Base-by-base conservation (phyloP, 352 stramenopile genomes). In the Pythium angustatum region DNA sequence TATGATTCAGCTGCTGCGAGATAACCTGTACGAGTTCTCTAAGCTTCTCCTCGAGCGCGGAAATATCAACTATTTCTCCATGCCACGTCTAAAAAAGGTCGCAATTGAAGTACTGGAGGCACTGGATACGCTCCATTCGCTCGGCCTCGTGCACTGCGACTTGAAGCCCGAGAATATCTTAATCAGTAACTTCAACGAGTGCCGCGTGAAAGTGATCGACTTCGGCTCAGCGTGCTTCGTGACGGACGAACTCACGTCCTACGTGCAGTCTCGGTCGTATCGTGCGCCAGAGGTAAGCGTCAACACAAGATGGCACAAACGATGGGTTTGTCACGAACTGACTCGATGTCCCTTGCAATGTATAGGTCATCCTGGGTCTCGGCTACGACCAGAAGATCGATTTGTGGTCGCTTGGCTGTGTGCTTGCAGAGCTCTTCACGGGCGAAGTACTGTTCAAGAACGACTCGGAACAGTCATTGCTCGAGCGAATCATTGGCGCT, bases 111-210 rank as follows among this genome's bases (percentile, higher is more conserved):
- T 99, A 19, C 83, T 99, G 3, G 76, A 94, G 56, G 92, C 85
- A 7, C 76, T 98, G 21, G 70, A 84, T 15, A 91, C 91, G 15
- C 71, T 98, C 15, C 81, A 96, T 38, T 83, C 96, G 12, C 74
- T 99, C 21, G 84, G 86, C 50, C 79, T 99, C 50, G 94, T 99
- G 12, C 97, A 99, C 75, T 99, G 97, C 73, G 97, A 99, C 77
- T 82, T 99, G 40, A 99, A 99, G 74, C 97, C 97, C 1, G 97
- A 99, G 72, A 99, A 99, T 78, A 98, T 99, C 62, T 68, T 91
- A 2, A 83, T 91, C 31, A 78, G 79, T 69, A 91, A 85, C 69
- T 88, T 91, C 96, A 77, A 76, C 96, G 75, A 84, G 77, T 98
- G 91, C 71, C 91, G 84, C 10, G 89, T 99, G 64, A 76, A 94